Percentiles rank a stretch among this genome's conserved stretches.
Evolutionary conservation across 805 yeast species (phyloP).

Genomic region (Candida montana): DNA sequence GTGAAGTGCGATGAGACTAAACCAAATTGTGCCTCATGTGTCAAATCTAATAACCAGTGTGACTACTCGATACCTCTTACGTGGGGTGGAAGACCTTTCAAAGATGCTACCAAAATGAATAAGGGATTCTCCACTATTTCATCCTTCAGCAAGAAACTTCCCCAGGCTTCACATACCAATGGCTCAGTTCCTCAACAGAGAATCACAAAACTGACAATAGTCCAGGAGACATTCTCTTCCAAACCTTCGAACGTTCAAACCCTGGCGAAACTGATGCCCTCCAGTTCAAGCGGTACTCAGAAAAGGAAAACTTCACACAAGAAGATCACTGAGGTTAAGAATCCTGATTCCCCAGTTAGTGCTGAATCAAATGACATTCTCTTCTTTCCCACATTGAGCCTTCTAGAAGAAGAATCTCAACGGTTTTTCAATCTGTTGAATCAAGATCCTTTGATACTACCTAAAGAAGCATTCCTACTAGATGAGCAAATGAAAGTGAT

Average conservation of each 20-base stretch:
- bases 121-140: slow-evolving; percentile 17
- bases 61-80: slow-evolving; percentile 59
- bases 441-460: too few species aligned
- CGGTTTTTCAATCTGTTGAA: too few species aligned
- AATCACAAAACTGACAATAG: not conserved
- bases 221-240: not conserved
- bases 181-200: not conserved
- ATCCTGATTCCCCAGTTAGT: too few species aligned
- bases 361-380: too few species aligned
- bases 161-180: not conserved
- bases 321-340: too few species aligned
- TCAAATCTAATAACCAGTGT: slow-evolving; percentile 41
- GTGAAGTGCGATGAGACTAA: slow-evolving; percentile 66
- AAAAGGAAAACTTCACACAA: not conserved
- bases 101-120: slow-evolving; percentile 31
- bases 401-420: not conserved
- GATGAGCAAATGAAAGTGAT: slow-evolving; percentile 7
- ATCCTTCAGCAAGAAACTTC: slow-evolving; percentile 15
- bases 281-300: too few species aligned
- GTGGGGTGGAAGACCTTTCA: slow-evolving; percentile 75
- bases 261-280: too few species aligned
- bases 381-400: too few species aligned
- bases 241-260: too few species aligned
- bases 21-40: slow-evolving; percentile 58
- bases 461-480: too few species aligned